These are phyloP conservation scores for Sporothrix protearum DNA, from an alignment of 2,329 filamentous ascomycete species.

Conservation along the genomic window DNA sequence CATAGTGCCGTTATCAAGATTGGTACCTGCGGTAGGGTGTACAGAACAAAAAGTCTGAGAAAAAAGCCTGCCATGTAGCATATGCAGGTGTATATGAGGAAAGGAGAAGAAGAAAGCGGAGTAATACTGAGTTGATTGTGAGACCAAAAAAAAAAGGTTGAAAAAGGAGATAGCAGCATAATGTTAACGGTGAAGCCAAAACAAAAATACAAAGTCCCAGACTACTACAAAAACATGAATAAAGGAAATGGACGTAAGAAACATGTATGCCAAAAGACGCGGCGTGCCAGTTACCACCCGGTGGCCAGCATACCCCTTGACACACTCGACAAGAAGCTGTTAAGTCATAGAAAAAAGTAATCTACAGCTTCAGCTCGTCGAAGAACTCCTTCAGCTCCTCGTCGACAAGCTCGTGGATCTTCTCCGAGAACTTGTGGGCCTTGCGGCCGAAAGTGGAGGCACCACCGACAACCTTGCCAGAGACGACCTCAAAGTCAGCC, in stretches of 20 bases:
- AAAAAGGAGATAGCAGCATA: not conserved
- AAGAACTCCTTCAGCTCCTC: constrained; percentile 60
- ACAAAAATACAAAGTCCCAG: constrained; percentile 14
- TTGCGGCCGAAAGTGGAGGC: constrained; percentile 52
- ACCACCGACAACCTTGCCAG: constrained; percentile 54
- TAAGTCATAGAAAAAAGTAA: constrained; percentile 16
- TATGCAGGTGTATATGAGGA: constrained; percentile 17
- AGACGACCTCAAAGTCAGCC: constrained; percentile 58
- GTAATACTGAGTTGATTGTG: constrained; percentile 6
- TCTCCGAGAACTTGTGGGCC: constrained; percentile 60
- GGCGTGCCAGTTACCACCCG: not conserved
- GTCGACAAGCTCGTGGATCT: constrained; percentile 60
- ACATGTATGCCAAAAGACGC: constrained; percentile 12
- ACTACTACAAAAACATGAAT: constrained; percentile 14
- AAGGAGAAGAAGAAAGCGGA: not conserved
- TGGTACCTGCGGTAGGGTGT: constrained; percentile 19
- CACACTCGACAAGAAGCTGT: not conserved
- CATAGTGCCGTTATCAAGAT: not conserved
- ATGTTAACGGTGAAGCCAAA: not conserved
- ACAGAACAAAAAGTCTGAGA: constrained; percentile 11
- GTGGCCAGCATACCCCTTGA: not conserved
- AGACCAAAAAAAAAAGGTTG: constrained; percentile 12
- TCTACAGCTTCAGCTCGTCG: constrained; percentile 46
- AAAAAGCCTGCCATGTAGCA: constrained; percentile 5
- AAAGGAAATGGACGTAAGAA: constrained; percentile 20